phyloP scores from a whole-genome alignment of 2,329 filamentous ascomycete species.

The Cladosporium sp. region DNA sequence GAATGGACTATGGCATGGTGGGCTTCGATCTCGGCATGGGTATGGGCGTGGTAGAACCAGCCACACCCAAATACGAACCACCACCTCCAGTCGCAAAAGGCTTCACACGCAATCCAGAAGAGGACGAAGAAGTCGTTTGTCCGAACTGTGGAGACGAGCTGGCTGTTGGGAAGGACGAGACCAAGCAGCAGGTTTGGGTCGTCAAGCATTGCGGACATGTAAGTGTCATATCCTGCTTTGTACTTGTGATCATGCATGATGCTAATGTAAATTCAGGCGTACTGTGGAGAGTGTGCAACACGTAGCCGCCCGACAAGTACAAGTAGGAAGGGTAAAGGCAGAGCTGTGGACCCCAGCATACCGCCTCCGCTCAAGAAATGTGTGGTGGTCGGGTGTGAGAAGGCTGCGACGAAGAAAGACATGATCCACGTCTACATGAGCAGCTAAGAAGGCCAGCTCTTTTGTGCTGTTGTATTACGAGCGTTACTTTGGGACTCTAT shows the following conservation, averaged over 20 bases:
- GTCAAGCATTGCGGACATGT: slow-evolving; percentile 91
- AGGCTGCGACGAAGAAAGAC: slow-evolving; percentile 27
- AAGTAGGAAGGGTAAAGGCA: slow-evolving; percentile 36
- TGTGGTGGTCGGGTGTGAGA: slow-evolving; percentile 42
- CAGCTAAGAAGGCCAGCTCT: slow-evolving; percentile 16
- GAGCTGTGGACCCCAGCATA: slow-evolving; percentile 24
- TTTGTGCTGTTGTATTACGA: not conserved
- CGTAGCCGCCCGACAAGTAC: slow-evolving; percentile 23
- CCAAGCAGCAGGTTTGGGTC: slow-evolving; percentile 87
- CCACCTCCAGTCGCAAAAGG: slow-evolving; percentile 65
- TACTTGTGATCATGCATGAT: not conserved
- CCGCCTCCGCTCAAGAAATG: slow-evolving; percentile 42
- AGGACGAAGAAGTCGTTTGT: slow-evolving; percentile 72
- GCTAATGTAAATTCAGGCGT: slow-evolving; percentile 37
- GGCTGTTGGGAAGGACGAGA: slow-evolving; percentile 62
- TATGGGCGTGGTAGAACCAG: slow-evolving; percentile 22
- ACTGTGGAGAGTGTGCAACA: slow-evolving; percentile 49
- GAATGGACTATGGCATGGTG: slow-evolving; percentile 37
- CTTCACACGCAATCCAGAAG: slow-evolving; percentile 72
- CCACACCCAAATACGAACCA: slow-evolving; percentile 54
- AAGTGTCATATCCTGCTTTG: slow-evolving; percentile 34
- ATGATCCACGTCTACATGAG: slow-evolving; percentile 29
- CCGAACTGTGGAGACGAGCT: slow-evolving; percentile 84
- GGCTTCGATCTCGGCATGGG: slow-evolving; percentile 42
- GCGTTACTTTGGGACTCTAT: not conserved